These are phyloP conservation scores for Sonneratia caseolaris DNA, from an alignment of 345 rosid genomes.

Conservation along the genomic window DNA sequence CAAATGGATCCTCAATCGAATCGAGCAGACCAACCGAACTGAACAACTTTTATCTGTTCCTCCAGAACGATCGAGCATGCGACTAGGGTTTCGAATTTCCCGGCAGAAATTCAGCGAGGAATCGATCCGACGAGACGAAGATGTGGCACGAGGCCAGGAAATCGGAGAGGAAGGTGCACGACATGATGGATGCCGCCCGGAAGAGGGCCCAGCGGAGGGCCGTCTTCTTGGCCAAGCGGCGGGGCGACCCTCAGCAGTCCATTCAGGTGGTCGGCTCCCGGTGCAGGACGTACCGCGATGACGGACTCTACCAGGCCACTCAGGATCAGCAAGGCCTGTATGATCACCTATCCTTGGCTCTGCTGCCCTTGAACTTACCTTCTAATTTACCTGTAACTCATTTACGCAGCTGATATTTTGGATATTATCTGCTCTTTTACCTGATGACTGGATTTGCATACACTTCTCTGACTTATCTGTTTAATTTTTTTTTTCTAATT, in stretches of 20 bases:
- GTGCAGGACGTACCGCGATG: constrained; percentile 68
- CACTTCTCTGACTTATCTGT: background rate
- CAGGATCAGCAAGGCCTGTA: constrained; percentile 91
- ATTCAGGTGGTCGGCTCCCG: constrained; percentile 72
- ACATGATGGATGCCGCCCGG: constrained; percentile 99
- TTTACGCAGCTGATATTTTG: background rate
- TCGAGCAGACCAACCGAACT: background rate
- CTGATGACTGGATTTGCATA: background rate
- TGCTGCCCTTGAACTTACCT: background rate
- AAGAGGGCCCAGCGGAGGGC: constrained; percentile 92
- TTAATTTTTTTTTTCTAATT: background rate
- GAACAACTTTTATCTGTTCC: background rate
- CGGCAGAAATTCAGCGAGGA: background rate
- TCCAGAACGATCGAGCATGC: background rate
- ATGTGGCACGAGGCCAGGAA: constrained; percentile 99
- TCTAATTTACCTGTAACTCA: background rate
- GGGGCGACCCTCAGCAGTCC: constrained; percentile 93
- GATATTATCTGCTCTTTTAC: background rate
- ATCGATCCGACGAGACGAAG: constrained; percentile 2
- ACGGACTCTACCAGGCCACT: constrained; percentile 78
- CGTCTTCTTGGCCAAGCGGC: constrained; percentile 72
- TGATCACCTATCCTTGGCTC: constrained; percentile 8
- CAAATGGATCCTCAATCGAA: background rate
- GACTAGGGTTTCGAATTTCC: constrained; percentile 7
- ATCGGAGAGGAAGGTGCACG: constrained; percentile 97